Percentiles rank a stretch among this genome's conserved stretches.
Evolutionary conservation across 1,139 yeast species (phyloP).

Genomic region (Geotrichum reessii): DNA sequence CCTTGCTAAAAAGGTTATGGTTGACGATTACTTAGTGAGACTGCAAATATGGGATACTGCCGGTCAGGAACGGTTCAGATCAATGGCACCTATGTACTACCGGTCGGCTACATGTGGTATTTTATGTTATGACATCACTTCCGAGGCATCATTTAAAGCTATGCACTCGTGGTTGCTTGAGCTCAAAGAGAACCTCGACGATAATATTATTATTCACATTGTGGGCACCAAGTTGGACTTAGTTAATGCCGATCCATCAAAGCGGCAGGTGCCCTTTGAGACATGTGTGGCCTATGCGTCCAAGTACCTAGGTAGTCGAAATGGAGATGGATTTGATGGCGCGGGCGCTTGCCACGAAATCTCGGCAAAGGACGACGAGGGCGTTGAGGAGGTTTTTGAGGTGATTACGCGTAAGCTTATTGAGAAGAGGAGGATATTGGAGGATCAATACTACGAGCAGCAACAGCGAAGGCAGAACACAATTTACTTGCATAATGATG

Average conservation of each 20-base stretch:
- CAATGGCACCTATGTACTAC: constrained; percentile 91
- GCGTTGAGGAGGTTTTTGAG: constrained; percentile 37
- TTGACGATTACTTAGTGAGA: constrained; percentile 77
- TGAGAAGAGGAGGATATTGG: constrained; percentile 25
- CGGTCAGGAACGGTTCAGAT: constrained; percentile 88
- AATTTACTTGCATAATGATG: constrained; percentile 33
- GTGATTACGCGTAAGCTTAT: constrained; percentile 34
- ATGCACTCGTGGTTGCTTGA: constrained; percentile 89
- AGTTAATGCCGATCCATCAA: constrained; percentile 35
- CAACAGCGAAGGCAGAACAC: constrained; percentile 28
- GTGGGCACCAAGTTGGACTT: constrained; percentile 86
- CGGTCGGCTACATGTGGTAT: constrained; percentile 92
- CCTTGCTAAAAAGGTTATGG: constrained; percentile 80
- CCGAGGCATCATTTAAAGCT: constrained; percentile 88
- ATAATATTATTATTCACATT: constrained; percentile 75
- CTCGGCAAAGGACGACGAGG: constrained; percentile 37
- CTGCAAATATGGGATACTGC: constrained; percentile 96
- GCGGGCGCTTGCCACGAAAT: constrained; percentile 35
- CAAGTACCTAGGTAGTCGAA: constrained; percentile 26
- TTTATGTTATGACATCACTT: constrained; percentile 85
- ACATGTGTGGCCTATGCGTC: constrained; percentile 36
- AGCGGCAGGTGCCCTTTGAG: constrained; percentile 37
- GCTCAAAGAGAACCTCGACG: constrained; percentile 77
- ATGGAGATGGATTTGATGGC: constrained; percentile 17
- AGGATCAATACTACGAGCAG: constrained; percentile 26